Evolutionary conservation across 2,329 filamentous ascomycete genomes (phyloP), one percentile per base, ranked within the genome.

Genomic region (Phaeosphaeria sp.): DNA sequence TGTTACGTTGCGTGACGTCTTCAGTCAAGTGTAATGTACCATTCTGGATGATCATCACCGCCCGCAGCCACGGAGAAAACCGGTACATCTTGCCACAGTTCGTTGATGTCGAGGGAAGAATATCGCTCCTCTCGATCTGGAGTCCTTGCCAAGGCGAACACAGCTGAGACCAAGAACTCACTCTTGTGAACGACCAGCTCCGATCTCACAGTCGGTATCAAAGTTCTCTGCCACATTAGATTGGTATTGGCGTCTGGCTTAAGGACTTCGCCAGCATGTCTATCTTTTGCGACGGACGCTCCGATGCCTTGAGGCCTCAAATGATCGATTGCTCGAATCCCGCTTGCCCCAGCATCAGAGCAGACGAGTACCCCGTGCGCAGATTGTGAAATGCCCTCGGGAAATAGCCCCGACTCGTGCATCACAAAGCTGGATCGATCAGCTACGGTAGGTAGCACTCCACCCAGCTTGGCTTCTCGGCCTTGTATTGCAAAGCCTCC

Each of bases 191-290:
- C 20, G 1, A 17, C 21, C 1, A 55, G 52, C 2, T 66, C 54
- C 0, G 57, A 27, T 15, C 50, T 57, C 0, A 74, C 36, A 0
- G 63, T 72, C 0, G 73, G 73, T 6, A 76, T 74, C 13, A 75
- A 52, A 2, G 72, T 74, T 9, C 73, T 60, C 49, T 74, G 73
- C 72, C 71, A 74, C 9, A 75, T 69, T 3, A 76, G 46, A 50
- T 75, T 75, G 1, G 73, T 76, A 52, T 76, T 76, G 2, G 73
- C 72, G 52, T 76, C 73, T 20, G 73, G 73, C 48, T 76, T 76
- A 4, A 75, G 59, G 2, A 70, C 39, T 6, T 72, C 55, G 3
- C 53, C 27, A 39, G 7, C 50, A 27, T 15, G 23, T 11, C 6
- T 23, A 1, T 36, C 23, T 22, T 22, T 27, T 18, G n/a, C 1